Conservation (phyloP, 768 basidiomycete species). For the Polyporus arcularius region DNA sequence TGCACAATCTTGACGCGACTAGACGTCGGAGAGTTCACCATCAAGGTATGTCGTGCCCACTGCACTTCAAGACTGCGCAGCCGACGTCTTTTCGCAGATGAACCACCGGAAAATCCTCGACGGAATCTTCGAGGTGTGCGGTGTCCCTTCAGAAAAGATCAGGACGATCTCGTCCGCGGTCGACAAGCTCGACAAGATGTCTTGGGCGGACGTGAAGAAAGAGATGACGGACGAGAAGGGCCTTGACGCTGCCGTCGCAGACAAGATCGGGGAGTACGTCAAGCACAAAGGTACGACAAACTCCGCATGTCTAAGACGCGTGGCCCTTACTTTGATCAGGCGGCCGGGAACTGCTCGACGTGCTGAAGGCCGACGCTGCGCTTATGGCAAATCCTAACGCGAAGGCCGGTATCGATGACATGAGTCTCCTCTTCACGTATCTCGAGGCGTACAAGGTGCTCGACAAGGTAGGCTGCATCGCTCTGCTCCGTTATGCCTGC, state of each 20-base stretch:
- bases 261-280: constrained; percentile 96
- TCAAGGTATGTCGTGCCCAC: constrained; percentile 64
- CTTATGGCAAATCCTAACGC: constrained; percentile 75
- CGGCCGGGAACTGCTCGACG: constrained; percentile 72
- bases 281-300: constrained; percentile 79
- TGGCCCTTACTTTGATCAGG: constrained; percentile 44
- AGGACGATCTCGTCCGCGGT: constrained; percentile 94
- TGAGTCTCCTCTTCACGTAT: constrained; percentile 81
- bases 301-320: neutral
- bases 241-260: constrained; percentile 74
- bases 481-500: neutral
- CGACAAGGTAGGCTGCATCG: constrained; percentile 57
- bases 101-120: constrained; percentile 98
- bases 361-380: constrained; percentile 60
- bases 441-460: constrained; percentile 79
- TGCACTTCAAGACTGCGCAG: neutral
- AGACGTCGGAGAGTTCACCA: constrained; percentile 90
- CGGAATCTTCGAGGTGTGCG: constrained; percentile 95
- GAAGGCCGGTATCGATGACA: constrained; percentile 82
- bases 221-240: constrained; percentile 99
- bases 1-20: constrained; percentile 81
- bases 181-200: constrained; percentile 96
- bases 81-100: constrained; percentile 47
- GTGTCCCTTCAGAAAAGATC: constrained; percentile 88
- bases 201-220: constrained; percentile 90